Base-by-base conservation (phyloP, 306 rosid species). In the Casuarina equisetifolia region DNA sequence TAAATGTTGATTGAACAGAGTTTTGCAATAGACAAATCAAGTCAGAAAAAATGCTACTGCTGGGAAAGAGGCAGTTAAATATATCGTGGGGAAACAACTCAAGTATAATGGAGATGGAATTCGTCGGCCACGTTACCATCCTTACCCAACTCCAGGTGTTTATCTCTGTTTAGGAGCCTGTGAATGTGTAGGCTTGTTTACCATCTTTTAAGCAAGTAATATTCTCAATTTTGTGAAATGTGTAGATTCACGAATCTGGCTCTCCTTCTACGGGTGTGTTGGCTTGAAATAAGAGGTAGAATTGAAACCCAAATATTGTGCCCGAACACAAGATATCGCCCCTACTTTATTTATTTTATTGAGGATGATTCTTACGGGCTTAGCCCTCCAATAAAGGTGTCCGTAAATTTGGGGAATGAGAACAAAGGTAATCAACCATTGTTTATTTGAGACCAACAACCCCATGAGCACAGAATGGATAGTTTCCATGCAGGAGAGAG, bases 191-290 rank as follows among this genome's bases (percentile, higher is more conserved):
- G 4, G 62, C 61, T 55, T 55, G 62, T 55, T 6, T 55, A 19
- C 20, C 12, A 32, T 19, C 8, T 19, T 55, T 55, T n/a, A 11
- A n/a, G 32, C 6, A 1, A 2, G 3, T 5, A n/a, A 19, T 16
- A 15, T 51, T 54, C 32, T 17, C 7, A 9, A 32, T 19, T 3
- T 19, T 25, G 39, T 63, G 9, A 63, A 36, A 32, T 36, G 39
- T 12, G n/a, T 76, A 78, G 81, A 46, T 78, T 78, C 40, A 8
- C 69, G 0, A 10, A 35, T 35, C 76, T 58, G 11, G 62, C 81
- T 4, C 9, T 6, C 13, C 76, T 78, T 2, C 13, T 20, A 4
- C 0, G 4, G 1, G 57, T 25, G 46, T 54, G 48, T 39, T 78
- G 59, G 75, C 70, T 69, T 58, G 61, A 58, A 19, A n/a, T 58